Evolutionary conservation across 345 rosid species (phyloP).

Genomic region (Heritiera littoralis): DNA sequence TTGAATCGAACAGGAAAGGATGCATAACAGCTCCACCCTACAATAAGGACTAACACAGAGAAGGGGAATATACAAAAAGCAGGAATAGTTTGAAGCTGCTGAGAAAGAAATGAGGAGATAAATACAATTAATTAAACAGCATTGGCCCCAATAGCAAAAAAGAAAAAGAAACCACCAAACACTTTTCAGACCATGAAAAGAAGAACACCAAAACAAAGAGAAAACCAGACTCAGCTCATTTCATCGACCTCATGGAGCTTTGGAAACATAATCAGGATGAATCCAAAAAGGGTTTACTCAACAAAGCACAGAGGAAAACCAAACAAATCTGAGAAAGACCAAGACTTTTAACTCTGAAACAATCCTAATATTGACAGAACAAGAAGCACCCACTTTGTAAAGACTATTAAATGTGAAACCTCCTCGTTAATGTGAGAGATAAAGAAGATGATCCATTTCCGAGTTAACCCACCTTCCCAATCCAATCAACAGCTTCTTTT

Average conservation of each 20-base stretch:
- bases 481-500: conserved; percentile 61
- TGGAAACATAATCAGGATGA: conserved; percentile 5
- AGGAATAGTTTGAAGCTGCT: background rate
- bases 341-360: background rate
- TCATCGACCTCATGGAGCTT: background rate
- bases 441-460: background rate
- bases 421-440: background rate
- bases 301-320: background rate
- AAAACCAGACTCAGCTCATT: conserved; percentile 13
- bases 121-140: conserved; percentile 21
- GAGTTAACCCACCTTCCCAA: conserved; percentile 52
- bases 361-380: background rate
- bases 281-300: conserved; percentile 8
- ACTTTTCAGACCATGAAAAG: conserved; percentile 24
- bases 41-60: conserved; percentile 9
- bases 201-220: conserved; percentile 16
- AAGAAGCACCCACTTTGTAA: background rate
- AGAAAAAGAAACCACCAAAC: conserved; percentile 33
- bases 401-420: background rate
- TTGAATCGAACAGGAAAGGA: conserved; percentile 24
- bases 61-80: conserved; percentile 13
- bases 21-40: conserved; percentile 20
- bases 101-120: conserved; percentile 18
- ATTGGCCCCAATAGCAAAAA: conserved; percentile 23
- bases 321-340: background rate